Evolutionary conservation across 2,329 filamentous ascomycete species (phyloP), one percentile per base, ranked within the genome.

Genomic region (Trichocomaceae sp.): DNA sequence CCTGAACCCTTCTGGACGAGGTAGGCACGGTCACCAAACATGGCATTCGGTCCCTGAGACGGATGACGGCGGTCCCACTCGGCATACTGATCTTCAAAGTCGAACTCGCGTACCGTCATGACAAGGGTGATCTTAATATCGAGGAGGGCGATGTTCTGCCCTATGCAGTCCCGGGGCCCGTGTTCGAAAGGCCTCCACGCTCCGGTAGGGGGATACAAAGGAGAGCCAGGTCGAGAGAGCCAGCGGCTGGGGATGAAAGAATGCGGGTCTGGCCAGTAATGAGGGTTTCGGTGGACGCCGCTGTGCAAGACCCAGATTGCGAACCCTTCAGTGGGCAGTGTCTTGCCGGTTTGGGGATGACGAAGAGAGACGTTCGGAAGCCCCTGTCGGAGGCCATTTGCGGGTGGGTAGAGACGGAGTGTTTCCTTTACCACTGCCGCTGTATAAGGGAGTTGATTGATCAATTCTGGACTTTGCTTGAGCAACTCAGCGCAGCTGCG

Each of bases 371-470:
- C 17, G 10, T 22, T 15, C 26, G 52, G 47, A 7, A 17, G 19
- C 2, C 46, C 53, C 4, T 46, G 23, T 6, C 55, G 46, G 8
- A 57, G n/a, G 12, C 26, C 37, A 15, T 50, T 56, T 5, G 57
- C 51, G 19, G 80, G 74, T 0, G 79, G 76, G 59, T 73, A 79
- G n/a, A 83, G 62, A 3, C 80, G 74, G 1, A 83, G 70, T 0
- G 75, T 72, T 64, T 84, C 81, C 56, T 79, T 79, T 56, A 81
- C 74, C 2, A 81, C 74, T 19, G 79, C 79, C 2, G 69, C 68
- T 1, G 79, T 82, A 63, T 79, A 82, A 0, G 74, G 69, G 17
- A 83, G 70, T 22, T 74, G 69, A 62, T 78, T 81, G 31, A 83
- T 67, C 2, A 79, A 69, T 3, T 70, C 63, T 1, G 78, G 73